Base-by-base conservation (phyloP, 495 filamentous ascomycete species). In the Aspergillus sparsus region DNA sequence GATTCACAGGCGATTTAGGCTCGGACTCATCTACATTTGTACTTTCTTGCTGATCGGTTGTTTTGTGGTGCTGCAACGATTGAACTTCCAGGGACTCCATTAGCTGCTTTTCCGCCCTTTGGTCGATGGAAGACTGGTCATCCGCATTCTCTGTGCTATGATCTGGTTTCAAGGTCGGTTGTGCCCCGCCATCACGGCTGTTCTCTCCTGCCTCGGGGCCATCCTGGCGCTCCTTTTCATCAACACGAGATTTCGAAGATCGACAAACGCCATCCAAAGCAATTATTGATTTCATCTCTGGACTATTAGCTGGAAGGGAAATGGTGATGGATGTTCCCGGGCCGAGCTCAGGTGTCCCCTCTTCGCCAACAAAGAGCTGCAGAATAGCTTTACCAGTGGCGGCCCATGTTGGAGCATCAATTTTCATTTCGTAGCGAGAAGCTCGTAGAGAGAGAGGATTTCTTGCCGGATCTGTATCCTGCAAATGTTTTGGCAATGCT, bases 341-440 rank as follows among this genome's bases (percentile, higher is more conserved):
- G 37, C 60, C 72, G 35, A 60, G 55, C n/a, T 65, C 62, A n/a
- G 66, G 55, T 3, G 69, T 58, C 3, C 71, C 73, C 41, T 76
- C 65, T 45, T 78, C 71, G 49, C 85, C 81, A 7, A 76, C 70
- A 53, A 83, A 66, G 6, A 81, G 71, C 44, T 77, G 68, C 3
- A 87, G 68, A n/a, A 91, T 77, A 7, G 75, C 83, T 67, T 81
- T 85, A 31, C 81, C 85, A 64, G 82, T 66, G 21, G 74, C 78
- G 34, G 75, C 74, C 83, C 80, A 89, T 3, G 74, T 82, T n/a
- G 66, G 61, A n/a, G 65, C 61, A 34, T 64, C 49, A n/a, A 74
- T 64, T 27, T 53, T 69, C 10, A 81, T 64, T 35, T 72, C 69
- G 58, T 70, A 66, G 15, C 66, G 66, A 31, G 67, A 68, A n/a